Evolutionary conservation across 2,329 filamentous ascomycete genomes (phyloP), one percentile per base, ranked within the genome.

Genomic region (Ophiostoma sp.): DNA sequence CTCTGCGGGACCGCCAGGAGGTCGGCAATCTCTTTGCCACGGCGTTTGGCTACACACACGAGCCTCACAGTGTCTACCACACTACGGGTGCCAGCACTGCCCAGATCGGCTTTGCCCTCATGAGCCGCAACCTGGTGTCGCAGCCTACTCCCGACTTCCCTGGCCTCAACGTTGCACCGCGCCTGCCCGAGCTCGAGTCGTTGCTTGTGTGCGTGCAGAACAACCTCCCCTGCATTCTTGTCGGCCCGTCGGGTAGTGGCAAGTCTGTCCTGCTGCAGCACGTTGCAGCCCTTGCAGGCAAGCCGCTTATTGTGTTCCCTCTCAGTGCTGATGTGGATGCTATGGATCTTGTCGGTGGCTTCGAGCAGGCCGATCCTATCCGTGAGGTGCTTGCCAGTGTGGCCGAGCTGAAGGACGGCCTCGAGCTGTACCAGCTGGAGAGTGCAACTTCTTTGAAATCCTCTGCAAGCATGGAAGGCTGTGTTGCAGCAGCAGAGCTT

Each of bases 241-340:
- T 93, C 65, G 93, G 96, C 0, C 81, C 91, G 1, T 90, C 94
- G 0, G 94, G 93, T 0, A 89, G 87, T 72, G 95, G 95, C 41
- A 99, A 99, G 78, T 94, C 92, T 1, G 85, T 86, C 5, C 82
- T 97, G 5, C 80, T 99, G 14, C 85, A 89, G 70, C 89, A 94
- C 71, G 83, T 97, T 41, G 93, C 95, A n/a, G 88, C 90, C 12
- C 79, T 90, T 38, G 86, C 87, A 58, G 95, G 95, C 38, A 89
- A 89, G 68, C 83, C 87, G 1, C 81, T 98, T 3, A 85, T 93
- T 44, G 90, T 92, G 16, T 91, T 98, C 74, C 88, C 93, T 0
- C 87, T 99, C 79, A 99, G 97, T 75, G 89, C 93, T 6, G 96
- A 99, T 74, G 91, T 97, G 62, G 95, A 99, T 77, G 93, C 94